Evolutionary conservation across 345 rosid genomes (phyloP).

Genomic region (Combretum micranthum): DNA sequence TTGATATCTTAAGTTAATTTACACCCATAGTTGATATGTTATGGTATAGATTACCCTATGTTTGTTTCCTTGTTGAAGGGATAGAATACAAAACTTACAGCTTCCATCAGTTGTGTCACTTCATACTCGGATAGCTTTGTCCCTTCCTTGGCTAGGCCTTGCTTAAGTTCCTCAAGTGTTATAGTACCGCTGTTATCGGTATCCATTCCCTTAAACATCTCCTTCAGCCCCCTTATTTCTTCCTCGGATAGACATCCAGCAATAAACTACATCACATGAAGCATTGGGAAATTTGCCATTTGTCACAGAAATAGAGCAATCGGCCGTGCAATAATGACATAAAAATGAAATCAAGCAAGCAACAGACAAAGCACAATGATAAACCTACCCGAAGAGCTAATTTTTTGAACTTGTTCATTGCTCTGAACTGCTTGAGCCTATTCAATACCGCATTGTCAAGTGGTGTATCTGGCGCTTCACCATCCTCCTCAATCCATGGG

Average conservation of each 20-base stretch:
- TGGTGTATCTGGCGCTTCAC: slow-evolving; percentile 63
- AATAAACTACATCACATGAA: slow-evolving; percentile 41
- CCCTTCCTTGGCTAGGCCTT: slow-evolving; percentile 85
- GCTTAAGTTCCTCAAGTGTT: slow-evolving; percentile 85
- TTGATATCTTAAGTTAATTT: too few species aligned
- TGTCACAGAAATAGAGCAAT: too few species aligned
- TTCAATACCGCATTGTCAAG: slow-evolving; percentile 45
- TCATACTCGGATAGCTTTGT: slow-evolving; percentile 75
- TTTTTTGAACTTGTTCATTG: slow-evolving; percentile 58
- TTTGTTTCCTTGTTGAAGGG: too few species aligned
- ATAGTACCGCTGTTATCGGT: slow-evolving; percentile 77
- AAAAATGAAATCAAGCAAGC: too few species aligned
- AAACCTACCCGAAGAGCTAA: slow-evolving; percentile 45
- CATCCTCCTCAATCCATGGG: slow-evolving; percentile 65
- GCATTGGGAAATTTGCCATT: not conserved
- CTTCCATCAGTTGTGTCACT: slow-evolving; percentile 85
- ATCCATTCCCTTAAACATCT: slow-evolving; percentile 84
- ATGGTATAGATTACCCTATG: too few species aligned
- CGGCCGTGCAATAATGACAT: not conserved
- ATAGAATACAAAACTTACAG: slow-evolving; percentile 42
- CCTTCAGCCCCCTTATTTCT: slow-evolving; percentile 87
- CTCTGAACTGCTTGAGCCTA: slow-evolving; percentile 53
- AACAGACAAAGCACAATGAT: slow-evolving; percentile 6
- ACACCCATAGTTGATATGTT: too few species aligned
- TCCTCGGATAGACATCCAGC: slow-evolving; percentile 92